phyloP scores from a whole-genome alignment of 1,284 basidiomycete species.

The Ganoderma boninense region DNA sequence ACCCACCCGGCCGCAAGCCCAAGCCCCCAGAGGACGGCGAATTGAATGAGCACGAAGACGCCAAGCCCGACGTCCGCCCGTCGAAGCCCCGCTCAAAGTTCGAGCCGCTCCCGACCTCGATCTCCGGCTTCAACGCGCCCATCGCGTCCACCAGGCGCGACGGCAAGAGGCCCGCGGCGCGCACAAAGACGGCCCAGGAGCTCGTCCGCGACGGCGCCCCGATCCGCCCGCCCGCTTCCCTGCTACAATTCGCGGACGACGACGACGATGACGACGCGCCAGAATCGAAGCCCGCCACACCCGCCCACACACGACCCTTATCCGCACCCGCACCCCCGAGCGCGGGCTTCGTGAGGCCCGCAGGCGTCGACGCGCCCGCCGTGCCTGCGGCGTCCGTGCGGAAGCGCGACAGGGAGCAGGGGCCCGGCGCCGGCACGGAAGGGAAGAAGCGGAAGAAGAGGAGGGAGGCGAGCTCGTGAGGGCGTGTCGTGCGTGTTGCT shows the following conservation, averaged over 20 bases:
- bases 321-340: slow-evolving; percentile 16
- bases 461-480: slow-evolving; percentile 19
- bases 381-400: slow-evolving; percentile 11
- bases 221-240: slow-evolving; percentile 26
- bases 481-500: not conserved
- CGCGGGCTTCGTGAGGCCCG: slow-evolving; percentile 58
- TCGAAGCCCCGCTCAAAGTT: slow-evolving; percentile 29
- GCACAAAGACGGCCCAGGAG: slow-evolving; percentile 55
- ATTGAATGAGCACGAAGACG: slow-evolving; percentile 14
- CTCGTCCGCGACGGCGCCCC: slow-evolving; percentile 58
- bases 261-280: not conserved
- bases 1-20: not conserved
- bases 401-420: slow-evolving; percentile 35
- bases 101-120: slow-evolving; percentile 37
- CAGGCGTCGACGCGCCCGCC: slow-evolving; percentile 60
- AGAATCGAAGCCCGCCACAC: not conserved
- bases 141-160: slow-evolving; percentile 30
- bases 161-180: slow-evolving; percentile 33
- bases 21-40: slow-evolving; percentile 11
- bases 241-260: not conserved
- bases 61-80: slow-evolving; percentile 6
- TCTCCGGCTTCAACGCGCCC: slow-evolving; percentile 42
- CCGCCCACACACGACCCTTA: not conserved
- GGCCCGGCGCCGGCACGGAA: slow-evolving; percentile 22
- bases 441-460: slow-evolving; percentile 36